Evolutionary conservation across 345 rosid genomes (phyloP).

Genomic region (Diplotaxis tenuifolia): DNA sequence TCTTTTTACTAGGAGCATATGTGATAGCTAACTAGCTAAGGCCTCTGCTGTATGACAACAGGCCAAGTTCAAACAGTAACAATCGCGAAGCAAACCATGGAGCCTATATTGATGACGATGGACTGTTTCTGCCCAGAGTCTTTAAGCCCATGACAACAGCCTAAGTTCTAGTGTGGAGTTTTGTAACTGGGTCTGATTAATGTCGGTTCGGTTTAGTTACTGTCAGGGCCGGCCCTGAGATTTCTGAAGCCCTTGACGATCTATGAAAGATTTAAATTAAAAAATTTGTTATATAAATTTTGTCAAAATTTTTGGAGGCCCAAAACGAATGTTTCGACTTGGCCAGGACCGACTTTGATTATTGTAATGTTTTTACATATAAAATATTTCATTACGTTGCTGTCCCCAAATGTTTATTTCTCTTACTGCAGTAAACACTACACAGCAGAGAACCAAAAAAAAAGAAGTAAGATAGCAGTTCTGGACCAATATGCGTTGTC

Average conservation of each 20-base stretch:
- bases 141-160: neutral
- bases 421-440: neutral
- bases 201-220: too few species aligned
- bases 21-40: neutral
- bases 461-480: neutral
- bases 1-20: neutral
- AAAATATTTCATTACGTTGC: too few species aligned
- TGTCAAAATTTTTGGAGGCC: too few species aligned
- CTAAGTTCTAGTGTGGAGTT: neutral
- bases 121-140: neutral
- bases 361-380: too few species aligned
- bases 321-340: too few species aligned
- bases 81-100: neutral
- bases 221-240: too few species aligned
- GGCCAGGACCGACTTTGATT: too few species aligned
- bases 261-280: too few species aligned
- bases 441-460: neutral
- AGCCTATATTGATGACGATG: neutral
- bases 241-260: too few species aligned
- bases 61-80: neutral
- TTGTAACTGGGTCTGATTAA: neutral
- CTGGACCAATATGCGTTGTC: neutral
- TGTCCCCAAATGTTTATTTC: neutral
- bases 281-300: too few species aligned
- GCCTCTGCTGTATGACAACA: neutral